Conservation (phyloP, 805 yeast species). For the Torulaspora indica region DNA sequence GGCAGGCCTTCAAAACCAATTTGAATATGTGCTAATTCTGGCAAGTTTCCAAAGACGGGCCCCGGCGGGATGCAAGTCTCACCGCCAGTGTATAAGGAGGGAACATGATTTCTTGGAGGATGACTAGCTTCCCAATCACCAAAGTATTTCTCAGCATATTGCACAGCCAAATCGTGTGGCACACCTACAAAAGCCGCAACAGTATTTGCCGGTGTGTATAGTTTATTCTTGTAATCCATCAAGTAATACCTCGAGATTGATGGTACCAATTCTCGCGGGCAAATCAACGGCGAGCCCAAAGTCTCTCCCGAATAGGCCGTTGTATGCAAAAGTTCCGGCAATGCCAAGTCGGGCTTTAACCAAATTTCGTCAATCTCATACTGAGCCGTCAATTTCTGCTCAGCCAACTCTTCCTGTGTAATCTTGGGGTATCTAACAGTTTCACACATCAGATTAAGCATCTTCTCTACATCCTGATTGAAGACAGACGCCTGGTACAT, state of each 20-base stretch:
- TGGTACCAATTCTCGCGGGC: constrained; percentile 66
- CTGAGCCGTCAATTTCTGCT: constrained; percentile 65
- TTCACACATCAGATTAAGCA: constrained; percentile 72
- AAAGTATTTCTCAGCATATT: constrained; percentile 55
- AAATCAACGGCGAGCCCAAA: constrained; percentile 79
- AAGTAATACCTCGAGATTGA: constrained; percentile 50
- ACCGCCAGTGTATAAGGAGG: constrained; percentile 58
- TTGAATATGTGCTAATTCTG: constrained; percentile 79
- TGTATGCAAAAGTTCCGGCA: constrained; percentile 87
- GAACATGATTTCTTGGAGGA: constrained; percentile 29
- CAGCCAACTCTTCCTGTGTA: constrained; percentile 63
- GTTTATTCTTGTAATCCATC: constrained; percentile 53
- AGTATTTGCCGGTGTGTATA: constrained; percentile 73
- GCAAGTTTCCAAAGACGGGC: constrained; percentile 56
- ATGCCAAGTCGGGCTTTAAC: constrained; percentile 73
- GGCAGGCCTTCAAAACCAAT: constrained; percentile 86
- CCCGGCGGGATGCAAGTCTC: constrained; percentile 50
- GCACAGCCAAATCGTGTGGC: constrained; percentile 61
- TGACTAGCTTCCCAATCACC: constrained; percentile 50
- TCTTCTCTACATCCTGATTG: constrained; percentile 72
- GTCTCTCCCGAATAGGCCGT: constrained; percentile 71
- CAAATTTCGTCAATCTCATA: constrained; percentile 82
- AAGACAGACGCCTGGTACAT: constrained; percentile 94
- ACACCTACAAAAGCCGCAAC: constrained; percentile 89
- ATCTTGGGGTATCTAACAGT: constrained; percentile 71